These are phyloP conservation scores for Apophysomyces trapeziformis DNA, from an alignment of 371 early-diverging fungal genomes.

Conservation along the genomic window DNA sequence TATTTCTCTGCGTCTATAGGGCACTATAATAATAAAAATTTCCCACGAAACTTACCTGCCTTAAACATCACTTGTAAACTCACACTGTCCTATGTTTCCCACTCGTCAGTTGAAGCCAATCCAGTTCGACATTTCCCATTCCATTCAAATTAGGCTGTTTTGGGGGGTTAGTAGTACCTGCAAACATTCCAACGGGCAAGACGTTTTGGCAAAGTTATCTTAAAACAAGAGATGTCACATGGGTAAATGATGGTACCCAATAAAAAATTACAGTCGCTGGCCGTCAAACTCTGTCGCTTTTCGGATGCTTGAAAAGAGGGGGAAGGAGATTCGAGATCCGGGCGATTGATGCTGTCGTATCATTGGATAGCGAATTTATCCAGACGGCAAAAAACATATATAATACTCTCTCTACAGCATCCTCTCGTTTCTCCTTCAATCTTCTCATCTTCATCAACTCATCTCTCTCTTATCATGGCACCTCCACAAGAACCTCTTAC, in stretches of 20 bases:
- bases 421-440: not conserved
- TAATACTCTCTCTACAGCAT: not conserved
- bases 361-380: slow-evolving; percentile 3
- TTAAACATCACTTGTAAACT: slow-evolving; percentile 2
- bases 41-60: slow-evolving; percentile 10
- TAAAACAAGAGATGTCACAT: slow-evolving; percentile 4
- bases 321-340: not conserved
- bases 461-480: not conserved
- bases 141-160: not conserved
- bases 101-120: not conserved
- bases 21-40: slow-evolving; percentile 5
- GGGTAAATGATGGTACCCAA: not conserved
- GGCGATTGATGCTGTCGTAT: not conserved
- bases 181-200: slow-evolving; percentile 2
- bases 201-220: not conserved
- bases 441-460: not conserved
- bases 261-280: not conserved
- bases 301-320: not conserved
- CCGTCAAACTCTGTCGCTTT: not conserved
- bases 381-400: not conserved
- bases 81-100: not conserved
- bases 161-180: not conserved
- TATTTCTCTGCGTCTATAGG: not conserved
- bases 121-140: not conserved
- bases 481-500: slow-evolving; percentile 10